Evolutionary conservation across 441 rosid genomes (phyloP).

Genomic region (Populus trichocarpa): DNA sequence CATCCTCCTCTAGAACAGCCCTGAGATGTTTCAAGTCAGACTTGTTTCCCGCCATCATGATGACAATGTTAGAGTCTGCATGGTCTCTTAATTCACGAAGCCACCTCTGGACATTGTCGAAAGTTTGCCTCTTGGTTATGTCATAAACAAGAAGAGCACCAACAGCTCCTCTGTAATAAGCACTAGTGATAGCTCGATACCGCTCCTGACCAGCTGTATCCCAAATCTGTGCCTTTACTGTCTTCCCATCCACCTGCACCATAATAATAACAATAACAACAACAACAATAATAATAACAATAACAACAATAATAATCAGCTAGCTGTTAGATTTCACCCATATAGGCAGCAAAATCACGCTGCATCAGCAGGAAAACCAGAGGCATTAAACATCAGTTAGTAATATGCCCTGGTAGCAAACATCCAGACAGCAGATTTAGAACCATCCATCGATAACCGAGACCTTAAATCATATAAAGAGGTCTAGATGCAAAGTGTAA

Average conservation of each 20-base stretch:
- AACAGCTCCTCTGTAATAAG: conserved; percentile 94
- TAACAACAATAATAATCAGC: not conserved
- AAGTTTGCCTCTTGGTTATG: too few relatives aligned
- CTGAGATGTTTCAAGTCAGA: conserved; percentile 83
- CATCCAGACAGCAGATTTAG: too few relatives aligned
- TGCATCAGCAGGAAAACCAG: not conserved
- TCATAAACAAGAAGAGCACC: conserved; percentile 40
- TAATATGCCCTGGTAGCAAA: too few relatives aligned
- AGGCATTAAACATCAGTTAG: too few relatives aligned
- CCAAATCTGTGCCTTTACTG: conserved; percentile 97
- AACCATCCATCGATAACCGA: not conserved
- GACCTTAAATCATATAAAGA: not conserved
- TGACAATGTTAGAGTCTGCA: conserved; percentile 92
- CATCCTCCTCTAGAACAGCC: conserved; percentile 70
- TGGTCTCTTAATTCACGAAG: conserved; percentile 86
- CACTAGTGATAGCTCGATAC: conserved; percentile 91
- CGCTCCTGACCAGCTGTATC: conserved; percentile 97
- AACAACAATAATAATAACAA: not conserved
- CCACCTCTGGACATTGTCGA: conserved; percentile 85
- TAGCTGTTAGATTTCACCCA: not conserved
- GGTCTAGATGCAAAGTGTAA: too few relatives aligned
- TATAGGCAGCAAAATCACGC: not conserved
- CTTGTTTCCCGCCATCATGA: conserved; percentile 96
- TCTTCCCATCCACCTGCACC: conserved; percentile 81
- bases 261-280: too few relatives aligned